Conservation (phyloP, 2,329 filamentous ascomycete genomes). For the Aspergillus sp. region DNA sequence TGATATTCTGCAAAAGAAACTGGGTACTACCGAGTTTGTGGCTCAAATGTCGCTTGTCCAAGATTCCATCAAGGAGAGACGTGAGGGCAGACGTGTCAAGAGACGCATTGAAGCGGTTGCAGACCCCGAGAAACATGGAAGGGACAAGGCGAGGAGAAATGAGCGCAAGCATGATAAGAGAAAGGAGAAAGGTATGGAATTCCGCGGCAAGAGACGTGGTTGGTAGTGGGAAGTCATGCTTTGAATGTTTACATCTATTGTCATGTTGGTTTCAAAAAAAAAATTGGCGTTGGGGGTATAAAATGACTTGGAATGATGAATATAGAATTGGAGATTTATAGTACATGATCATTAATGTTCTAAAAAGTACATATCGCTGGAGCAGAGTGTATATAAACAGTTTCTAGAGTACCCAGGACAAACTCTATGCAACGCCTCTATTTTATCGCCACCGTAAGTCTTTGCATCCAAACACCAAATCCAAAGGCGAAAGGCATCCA, state of each 20-base stretch:
- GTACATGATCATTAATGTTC: not conserved
- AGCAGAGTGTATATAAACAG: slow-evolving; percentile 15
- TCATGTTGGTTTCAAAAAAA: slow-evolving; percentile 10
- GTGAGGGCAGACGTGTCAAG: slow-evolving; percentile 74
- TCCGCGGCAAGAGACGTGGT: slow-evolving; percentile 66
- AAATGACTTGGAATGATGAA: slow-evolving; percentile 2
- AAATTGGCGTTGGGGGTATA: slow-evolving; percentile 18
- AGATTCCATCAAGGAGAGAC: slow-evolving; percentile 64
- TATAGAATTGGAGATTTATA: not conserved
- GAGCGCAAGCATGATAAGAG: slow-evolving; percentile 79
- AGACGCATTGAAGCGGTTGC: slow-evolving; percentile 82
- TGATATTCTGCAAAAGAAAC: slow-evolving; percentile 75
- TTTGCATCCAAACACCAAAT: not conserved
- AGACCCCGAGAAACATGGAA: slow-evolving; percentile 72
- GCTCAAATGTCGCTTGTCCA: slow-evolving; percentile 67
- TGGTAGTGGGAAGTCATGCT: slow-evolving; percentile 46
- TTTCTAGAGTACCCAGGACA: slow-evolving; percentile 8
- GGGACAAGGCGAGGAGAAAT: slow-evolving; percentile 75
- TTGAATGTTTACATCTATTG: slow-evolving; percentile 13
- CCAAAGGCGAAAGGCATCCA: not conserved
- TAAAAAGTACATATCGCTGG: slow-evolving; percentile 18
- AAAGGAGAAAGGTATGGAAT: slow-evolving; percentile 72
- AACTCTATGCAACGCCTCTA: slow-evolving; percentile 2
- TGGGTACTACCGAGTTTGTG: slow-evolving; percentile 79
- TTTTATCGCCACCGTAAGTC: too few relatives aligned